Conservation (phyloP, 192 early-diverging fungal species). For the Irineochytrium annulatum region DNA sequence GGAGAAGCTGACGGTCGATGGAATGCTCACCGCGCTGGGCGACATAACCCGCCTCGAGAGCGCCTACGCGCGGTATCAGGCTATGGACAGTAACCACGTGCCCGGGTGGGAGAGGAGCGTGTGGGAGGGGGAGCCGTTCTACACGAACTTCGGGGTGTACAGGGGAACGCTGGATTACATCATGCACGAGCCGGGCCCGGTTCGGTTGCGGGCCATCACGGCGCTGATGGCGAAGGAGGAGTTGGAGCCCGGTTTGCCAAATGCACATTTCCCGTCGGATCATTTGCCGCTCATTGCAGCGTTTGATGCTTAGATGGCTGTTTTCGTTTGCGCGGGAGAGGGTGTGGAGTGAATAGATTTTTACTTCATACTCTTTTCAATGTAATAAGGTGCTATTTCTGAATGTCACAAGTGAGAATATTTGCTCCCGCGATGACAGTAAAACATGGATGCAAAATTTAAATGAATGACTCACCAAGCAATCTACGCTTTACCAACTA, state of each 20-base stretch:
- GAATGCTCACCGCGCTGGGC: background rate
- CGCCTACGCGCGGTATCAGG: conserved; percentile 24
- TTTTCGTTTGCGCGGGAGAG: no score
- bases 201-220: background rate
- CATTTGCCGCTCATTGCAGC: conserved; percentile 34
- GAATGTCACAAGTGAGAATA: no score
- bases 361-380: no score
- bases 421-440: no score
- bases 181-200: background rate
- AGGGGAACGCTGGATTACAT: conserved; percentile 44
- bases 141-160: conserved; percentile 27
- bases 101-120: background rate
- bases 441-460: no score
- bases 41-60: conserved; percentile 18
- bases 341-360: no score
- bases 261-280: conserved; percentile 28
- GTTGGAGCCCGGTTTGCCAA: conserved; percentile 39
- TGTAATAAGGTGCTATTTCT: no score
- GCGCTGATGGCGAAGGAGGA: conserved; percentile 17
- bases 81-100: conserved; percentile 6
- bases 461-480: no score
- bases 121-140: conserved; percentile 34
- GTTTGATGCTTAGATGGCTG: no score
- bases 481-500: no score
- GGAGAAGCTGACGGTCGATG: background rate